Base-by-base conservation (phyloP, 2,329 filamentous ascomycete genomes). In the Elsinoe ampelina region DNA sequence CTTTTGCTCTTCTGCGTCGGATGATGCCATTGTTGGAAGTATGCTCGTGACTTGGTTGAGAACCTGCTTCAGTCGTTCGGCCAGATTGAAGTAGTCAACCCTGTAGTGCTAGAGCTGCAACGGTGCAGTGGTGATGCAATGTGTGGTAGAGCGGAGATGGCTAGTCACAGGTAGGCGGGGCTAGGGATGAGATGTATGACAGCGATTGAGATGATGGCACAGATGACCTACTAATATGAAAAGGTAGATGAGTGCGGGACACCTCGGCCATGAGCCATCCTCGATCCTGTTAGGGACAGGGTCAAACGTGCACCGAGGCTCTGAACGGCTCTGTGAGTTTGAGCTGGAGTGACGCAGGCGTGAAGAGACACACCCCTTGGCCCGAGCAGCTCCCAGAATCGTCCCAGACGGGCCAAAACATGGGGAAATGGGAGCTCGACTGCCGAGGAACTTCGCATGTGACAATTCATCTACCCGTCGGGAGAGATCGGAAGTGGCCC, bases 1-100 rank as follows among this genome's bases (percentile, higher is more conserved):
- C 67, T 84, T 75, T 66, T 86, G 72, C 72, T 91, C 85, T 67
- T 90, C 86, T 20, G 85, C 80, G 58, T 86, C 82, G 20, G 48
- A 26, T 30, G 58, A 57, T 30, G 52, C 34, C 56, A 60, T 60
- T 52, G 47, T 58, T 22, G 51, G 41, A 39, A 56, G 20, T 12
- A 42, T 20, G 39, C 26, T 41, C 26, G 39, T 30, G 32, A 58
- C 30, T 34, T 42, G 57, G 32, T 30, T 62, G 47, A 65, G 63
- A 45, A 68, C 61, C 61, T 66, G 63, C 59, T 68, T 70, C 55
- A 70, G 50, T 57, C 63, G 63, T 58, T 69, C 67, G 57, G 67
- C 67, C 67, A 70, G 67, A 20, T 57, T 59, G 57, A 55, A 45
- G 41, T 26, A 26, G 11, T 50, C 12, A 36, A 12, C 50, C 50